Evolutionary conservation across 2,329 filamentous ascomycete species (phyloP), one percentile per base, ranked within the genome.

Genomic region (Scytalidium sp.): DNA sequence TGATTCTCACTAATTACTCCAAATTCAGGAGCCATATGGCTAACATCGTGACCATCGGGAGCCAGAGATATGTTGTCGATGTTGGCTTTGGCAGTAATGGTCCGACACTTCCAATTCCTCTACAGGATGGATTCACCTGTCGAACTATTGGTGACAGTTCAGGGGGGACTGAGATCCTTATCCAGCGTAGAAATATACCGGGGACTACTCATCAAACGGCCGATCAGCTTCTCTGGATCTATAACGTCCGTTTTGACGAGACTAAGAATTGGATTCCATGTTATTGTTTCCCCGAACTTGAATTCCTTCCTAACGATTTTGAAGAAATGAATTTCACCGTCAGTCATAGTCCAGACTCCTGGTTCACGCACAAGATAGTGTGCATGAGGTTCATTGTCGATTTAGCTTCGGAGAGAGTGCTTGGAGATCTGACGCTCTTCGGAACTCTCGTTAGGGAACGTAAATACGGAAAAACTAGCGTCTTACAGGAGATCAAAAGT

Each of bases 81-180:
- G 79, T 84, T 9, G 81, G 76, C 7, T 86, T 87, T 59, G 84
- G 84, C 40, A 78, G 76, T 17, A 78, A 81, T 60, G 78, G 79
- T 9, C 72, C 81, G 3, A 83, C 77, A 2, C 66, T 67, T 25
- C 82, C 84, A 6, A 63, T 87, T 27, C 75, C 73, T 2, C 66
- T 88, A 2, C 58, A 70, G 32, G 32, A 36, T n/a, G 32, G 32
- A 4, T 36, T 36, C 13, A 36, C 32, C 13, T 9, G 32, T 36
- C 32, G 15, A n/a, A 36, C 13, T 36, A 36, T n/a, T 4, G 32
- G 32, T 4, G 32, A 36, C 32, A 36, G 32, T n/a, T 36, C 32
- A 15, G 32, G 32, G 5, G 32, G 32, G 17, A 36, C 32, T 9
- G 8, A 36, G 32, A 72, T 80, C 50, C 76, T 81, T 3, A 66